A percentile compares a stretch with the other conserved stretches of the same genome.
Evolutionary conservation across 306 rosid species (phyloP).

Genomic region (Acacia acuminata): DNA sequence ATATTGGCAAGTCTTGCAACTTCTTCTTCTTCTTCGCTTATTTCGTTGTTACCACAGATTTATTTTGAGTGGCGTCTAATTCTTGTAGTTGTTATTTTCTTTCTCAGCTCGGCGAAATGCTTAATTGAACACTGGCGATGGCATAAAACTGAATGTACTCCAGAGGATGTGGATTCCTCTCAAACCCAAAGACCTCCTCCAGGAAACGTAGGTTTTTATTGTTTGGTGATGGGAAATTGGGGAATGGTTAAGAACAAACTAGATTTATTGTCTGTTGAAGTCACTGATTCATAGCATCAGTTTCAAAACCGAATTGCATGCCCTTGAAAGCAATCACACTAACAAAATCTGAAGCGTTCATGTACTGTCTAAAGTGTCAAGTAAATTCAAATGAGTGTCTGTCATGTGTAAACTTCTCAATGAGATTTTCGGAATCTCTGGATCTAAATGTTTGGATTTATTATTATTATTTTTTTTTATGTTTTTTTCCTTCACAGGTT

Average conservation of each 20-base stretch:
- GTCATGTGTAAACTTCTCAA: background rate
- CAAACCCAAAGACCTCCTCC: background rate
- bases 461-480: background rate
- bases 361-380: too few relatives aligned
- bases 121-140: slow-evolving; percentile 39
- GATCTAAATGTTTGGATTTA: background rate
- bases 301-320: too few relatives aligned
- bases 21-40: background rate
- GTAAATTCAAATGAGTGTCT: too few relatives aligned
- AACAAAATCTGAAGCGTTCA: too few relatives aligned
- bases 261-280: background rate
- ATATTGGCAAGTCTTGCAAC: slow-evolving; percentile 37
- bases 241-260: background rate
- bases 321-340: too few relatives aligned
- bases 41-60: background rate
- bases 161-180: slow-evolving; percentile 19
- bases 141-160: slow-evolving; percentile 40
- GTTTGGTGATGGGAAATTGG: too few relatives aligned
- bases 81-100: background rate
- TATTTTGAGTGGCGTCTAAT: background rate
- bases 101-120: slow-evolving; percentile 39
- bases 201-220: slow-evolving; percentile 16
- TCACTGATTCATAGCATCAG: too few relatives aligned
- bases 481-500: slow-evolving; percentile 19
- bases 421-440: background rate